phyloP scores from a whole-genome alignment of 2,329 filamentous ascomycete genomes.

The Incumbomyces delicatus region DNA sequence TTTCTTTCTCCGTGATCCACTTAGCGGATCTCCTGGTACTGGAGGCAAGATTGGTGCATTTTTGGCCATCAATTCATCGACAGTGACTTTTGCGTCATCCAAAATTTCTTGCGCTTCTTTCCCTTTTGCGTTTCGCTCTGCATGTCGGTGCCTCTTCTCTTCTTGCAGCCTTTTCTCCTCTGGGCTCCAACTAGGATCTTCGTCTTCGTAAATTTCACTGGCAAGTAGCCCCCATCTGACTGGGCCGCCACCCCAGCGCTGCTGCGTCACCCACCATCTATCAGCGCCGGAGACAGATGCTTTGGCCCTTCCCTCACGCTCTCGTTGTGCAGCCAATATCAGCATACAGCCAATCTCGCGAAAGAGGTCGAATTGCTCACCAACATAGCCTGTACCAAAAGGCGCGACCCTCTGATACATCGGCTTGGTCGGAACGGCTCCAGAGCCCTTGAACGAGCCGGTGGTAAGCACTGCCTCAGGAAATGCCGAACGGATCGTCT shows the following conservation, averaged over 20 bases:
- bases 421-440: not conserved
- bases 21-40: not conserved
- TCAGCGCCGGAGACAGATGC: constrained; percentile 11
- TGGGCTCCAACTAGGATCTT: constrained; percentile 23
- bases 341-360: constrained; percentile 50
- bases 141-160: constrained; percentile 14
- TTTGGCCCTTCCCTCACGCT: constrained; percentile 41
- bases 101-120: constrained; percentile 10
- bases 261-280: constrained; percentile 49
- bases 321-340: constrained; percentile 50
- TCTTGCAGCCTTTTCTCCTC: constrained; percentile 24
- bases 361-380: constrained; percentile 43
- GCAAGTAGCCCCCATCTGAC: constrained; percentile 26
- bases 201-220: constrained; percentile 17
- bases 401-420: not conserved
- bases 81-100: constrained; percentile 10
- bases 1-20: constrained; percentile 25
- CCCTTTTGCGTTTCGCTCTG: constrained; percentile 10
- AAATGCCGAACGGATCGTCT: constrained; percentile 9
- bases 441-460: not conserved
- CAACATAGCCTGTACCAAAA: constrained; percentile 14
- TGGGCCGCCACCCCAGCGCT: constrained; percentile 46
- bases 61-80: constrained; percentile 16
- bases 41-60: constrained; percentile 1
- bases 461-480: constrained; percentile 3